Percentiles rank a stretch among this genome's conserved stretches.
These are phyloP conservation scores for Clathrospora elynae DNA, from an alignment of 2,329 filamentous ascomycete species.

Conservation along the genomic window DNA sequence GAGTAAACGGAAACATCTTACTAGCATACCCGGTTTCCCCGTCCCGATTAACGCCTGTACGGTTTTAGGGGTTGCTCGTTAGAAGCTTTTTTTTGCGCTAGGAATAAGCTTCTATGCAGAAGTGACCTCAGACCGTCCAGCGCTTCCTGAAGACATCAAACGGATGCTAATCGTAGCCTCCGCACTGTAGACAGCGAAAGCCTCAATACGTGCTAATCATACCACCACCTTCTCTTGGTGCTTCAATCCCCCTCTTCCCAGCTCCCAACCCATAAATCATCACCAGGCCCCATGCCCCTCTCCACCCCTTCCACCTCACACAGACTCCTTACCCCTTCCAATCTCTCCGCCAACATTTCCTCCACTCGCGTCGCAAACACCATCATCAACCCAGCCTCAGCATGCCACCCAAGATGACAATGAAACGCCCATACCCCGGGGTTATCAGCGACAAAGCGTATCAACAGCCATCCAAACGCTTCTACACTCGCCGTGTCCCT, in stretches of 20 bases:
- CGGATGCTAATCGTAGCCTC: too few species aligned
- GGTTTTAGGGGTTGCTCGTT: too few species aligned
- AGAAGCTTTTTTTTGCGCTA: too few species aligned
- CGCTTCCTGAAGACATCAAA: too few species aligned
- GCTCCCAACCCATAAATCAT: conserved; percentile 54
- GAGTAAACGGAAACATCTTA: too few species aligned
- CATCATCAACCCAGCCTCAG: conserved; percentile 53
- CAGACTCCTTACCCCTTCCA: conserved; percentile 53
- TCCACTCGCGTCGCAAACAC: conserved; percentile 60
- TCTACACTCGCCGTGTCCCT: conserved; percentile 71
- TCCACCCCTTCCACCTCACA: conserved; percentile 53
- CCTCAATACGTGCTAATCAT: too few species aligned
- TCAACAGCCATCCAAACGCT: conserved; percentile 69
- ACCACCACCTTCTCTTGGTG: neutral
- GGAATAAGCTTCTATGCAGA: too few species aligned
- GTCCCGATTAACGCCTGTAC: too few species aligned
- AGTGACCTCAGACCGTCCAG: too few species aligned
- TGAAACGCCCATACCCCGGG: conserved; percentile 68
- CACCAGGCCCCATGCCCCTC: conserved; percentile 55
- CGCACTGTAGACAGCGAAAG: too few species aligned
- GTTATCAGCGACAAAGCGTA: conserved; percentile 66
- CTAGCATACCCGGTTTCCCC: too few species aligned
- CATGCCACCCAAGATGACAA: conserved; percentile 73
- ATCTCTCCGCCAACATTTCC: conserved; percentile 53
- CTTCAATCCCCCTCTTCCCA: conserved; percentile 8